Evolutionary conservation across 192 early-diverging fungal genomes (phyloP), one percentile per base, ranked within the genome.

Genomic region (Gigaspora rosea): DNA sequence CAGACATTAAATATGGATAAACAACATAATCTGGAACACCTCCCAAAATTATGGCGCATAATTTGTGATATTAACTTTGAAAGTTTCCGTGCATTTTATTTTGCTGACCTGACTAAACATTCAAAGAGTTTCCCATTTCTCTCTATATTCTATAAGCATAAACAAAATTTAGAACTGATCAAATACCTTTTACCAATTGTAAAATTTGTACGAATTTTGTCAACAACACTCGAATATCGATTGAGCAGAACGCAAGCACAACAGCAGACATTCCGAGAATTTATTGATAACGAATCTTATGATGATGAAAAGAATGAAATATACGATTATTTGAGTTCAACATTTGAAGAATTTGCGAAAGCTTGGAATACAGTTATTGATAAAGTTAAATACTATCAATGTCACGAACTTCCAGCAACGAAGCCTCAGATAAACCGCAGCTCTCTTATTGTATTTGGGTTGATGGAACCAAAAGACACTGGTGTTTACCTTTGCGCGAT

Each of bases 361-460:
- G 76, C 67, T 49, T 78, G 76, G 76, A 78, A 78, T 32, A 8
- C 11, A 33, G 51, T 78, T 10, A 57, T 48, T 11, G n/a, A 69
- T 2, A 13, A 62, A 10, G 76, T 71, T 13, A 68, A 13, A 15
- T 16, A 46, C 3, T 77, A 50, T 66, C 50, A 22, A 65, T 77
- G 76, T 41, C 59, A 75, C 16, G 35, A 52, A 13, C 16, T 67
- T 69, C 32, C 74, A 61, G 33, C 11, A 1, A 41, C 16, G 12
- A 46, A 58, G 20, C 47, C 41, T 65, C 15, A 52, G 33, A 75
- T 62, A 27, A 46, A 63, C 41, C 32, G n/a, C 18, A 18, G n/a
- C 10, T 27, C 8, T 20, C 59, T 4, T 36, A 27, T 48, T 27
- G 66, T 75, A 33, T 54, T 75, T 10, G 74, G 41, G 9, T 33